Evolutionary conservation across 768 basidiomycete species (phyloP).

Genomic region (Mycena sanguinolenta): DNA sequence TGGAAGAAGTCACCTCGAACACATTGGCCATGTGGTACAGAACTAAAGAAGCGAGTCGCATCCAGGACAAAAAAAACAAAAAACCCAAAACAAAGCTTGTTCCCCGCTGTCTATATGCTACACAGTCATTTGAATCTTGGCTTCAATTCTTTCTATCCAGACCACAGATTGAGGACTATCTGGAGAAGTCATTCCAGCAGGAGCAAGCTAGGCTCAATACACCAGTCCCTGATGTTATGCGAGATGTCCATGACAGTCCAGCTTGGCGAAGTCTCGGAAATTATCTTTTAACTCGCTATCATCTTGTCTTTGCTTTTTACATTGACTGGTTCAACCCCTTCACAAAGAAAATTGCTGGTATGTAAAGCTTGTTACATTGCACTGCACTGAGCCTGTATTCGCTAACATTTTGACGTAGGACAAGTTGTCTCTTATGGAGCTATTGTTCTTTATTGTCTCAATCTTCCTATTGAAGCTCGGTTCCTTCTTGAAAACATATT

Average conservation of each 20-base stretch:
- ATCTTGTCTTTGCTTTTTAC: not conserved
- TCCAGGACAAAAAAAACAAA: not conserved
- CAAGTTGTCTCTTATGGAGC: not conserved
- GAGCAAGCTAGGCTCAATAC: not conserved
- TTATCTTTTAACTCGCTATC: not conserved
- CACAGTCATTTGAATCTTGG: not conserved
- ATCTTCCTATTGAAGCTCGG: constrained; percentile 4
- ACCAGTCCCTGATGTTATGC: not conserved
- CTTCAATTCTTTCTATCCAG: not conserved
- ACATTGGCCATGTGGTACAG: not conserved
- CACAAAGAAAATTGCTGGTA: not conserved
- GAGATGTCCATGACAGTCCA: not conserved
- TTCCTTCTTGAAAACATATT: constrained; percentile 10
- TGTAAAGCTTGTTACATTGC: not conserved
- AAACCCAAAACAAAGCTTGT: too few relatives aligned
- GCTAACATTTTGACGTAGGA: not conserved
- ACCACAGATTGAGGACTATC: not conserved
- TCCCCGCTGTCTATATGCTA: constrained; percentile 3
- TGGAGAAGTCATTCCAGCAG: not conserved
- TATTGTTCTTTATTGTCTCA: not conserved
- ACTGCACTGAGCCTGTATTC: not conserved
- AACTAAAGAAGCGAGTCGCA: not conserved
- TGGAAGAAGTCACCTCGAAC: not conserved
- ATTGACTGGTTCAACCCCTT: not conserved
- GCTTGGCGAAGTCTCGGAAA: not conserved